Base-by-base conservation (phyloP, 2,329 filamentous ascomycete species). In the Boeremia exigua region DNA sequence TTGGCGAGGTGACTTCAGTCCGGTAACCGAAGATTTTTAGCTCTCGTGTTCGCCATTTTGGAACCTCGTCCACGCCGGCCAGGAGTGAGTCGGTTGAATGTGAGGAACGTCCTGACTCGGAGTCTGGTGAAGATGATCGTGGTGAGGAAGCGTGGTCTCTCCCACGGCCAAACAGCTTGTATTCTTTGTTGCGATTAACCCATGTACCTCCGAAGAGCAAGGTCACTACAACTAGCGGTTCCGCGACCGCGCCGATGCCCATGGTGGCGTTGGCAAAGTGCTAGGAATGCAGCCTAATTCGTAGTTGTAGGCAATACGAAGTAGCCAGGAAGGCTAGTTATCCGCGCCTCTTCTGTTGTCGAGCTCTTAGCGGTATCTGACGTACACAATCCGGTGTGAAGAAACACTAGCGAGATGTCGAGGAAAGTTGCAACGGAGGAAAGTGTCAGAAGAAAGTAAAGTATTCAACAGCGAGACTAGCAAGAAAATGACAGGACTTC, bases 201-300 rank as follows among this genome's bases (percentile, higher is more conserved):
- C 84, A 84, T 14, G 85, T 86, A 25, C 86, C 86, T 52, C 83
- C 82, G 54, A 86, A 81, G 12, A 88, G 79, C 23, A 88, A 77
- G 19, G 80, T 77, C 48, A 87, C 75, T 29, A 88, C 85, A 2
- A 86, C 79, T 12, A 86, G 74, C n/a, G 86, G 86, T 64, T 88
- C 86, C 50, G 87, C 74, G 56, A 86, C 77, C 14, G 82, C 82
- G 38, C 85, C 84, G 39, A 78, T 77, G 32, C 83, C 84, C 82
- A 85, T 85, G 55, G 10, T 70, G 49, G 46, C 54, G 8, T 40
- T 27, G 33, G 36, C 17, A 7, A 43, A 34, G 25, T 23, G 19
- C 19, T 23, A 23, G 19, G 19, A 23, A 23, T 23, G 19, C 5
- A 23, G 19, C 19, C 19, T 23, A 23, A 23, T 23, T 23, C 2